phyloP scores from a whole-genome alignment of 2,329 filamentous ascomycete species.

The Mycosphaerelloides madeirae region DNA sequence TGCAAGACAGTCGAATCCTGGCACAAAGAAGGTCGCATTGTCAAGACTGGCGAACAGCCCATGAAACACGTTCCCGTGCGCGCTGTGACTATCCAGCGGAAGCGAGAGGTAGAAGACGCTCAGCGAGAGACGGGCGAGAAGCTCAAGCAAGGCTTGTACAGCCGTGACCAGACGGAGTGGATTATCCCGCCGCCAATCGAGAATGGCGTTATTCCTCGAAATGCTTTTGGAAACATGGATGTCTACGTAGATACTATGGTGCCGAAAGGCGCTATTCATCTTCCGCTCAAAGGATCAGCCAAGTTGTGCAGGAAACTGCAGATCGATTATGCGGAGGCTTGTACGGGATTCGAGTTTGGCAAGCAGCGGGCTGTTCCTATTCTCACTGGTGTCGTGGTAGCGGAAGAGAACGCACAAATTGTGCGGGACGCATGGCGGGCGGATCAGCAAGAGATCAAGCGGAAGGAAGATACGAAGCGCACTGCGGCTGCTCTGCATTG shows the following conservation, averaged over 20 bases:
- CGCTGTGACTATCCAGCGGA: slow-evolving; percentile 80
- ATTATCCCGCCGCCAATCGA: slow-evolving; percentile 82
- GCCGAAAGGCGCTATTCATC: slow-evolving; percentile 74
- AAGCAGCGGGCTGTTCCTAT: slow-evolving; percentile 90
- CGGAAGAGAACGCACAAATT: slow-evolving; percentile 68
- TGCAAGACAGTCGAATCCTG: slow-evolving; percentile 94
- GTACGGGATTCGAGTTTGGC: slow-evolving; percentile 94
- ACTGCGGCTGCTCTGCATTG: slow-evolving; percentile 66
- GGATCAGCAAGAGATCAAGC: slow-evolving; percentile 68
- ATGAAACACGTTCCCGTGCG: slow-evolving; percentile 86
- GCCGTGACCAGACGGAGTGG: slow-evolving; percentile 82
- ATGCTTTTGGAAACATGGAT: slow-evolving; percentile 94
- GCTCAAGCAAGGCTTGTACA: slow-evolving; percentile 79
- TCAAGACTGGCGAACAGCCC: slow-evolving; percentile 64
- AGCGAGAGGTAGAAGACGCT: slow-evolving; percentile 82
- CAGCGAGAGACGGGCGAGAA: slow-evolving; percentile 76
- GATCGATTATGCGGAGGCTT: slow-evolving; percentile 89
- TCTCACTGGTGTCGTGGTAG: slow-evolving; percentile 83
- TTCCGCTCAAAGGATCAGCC: slow-evolving; percentile 71
- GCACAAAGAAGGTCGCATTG: slow-evolving; percentile 90
- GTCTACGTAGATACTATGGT: slow-evolving; percentile 93
- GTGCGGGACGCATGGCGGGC: slow-evolving; percentile 71
- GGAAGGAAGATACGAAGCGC: slow-evolving; percentile 79
- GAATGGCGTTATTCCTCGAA: slow-evolving; percentile 85
- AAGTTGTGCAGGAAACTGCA: slow-evolving; percentile 77